Base-by-base conservation (phyloP, 1,284 basidiomycete genomes). In the Marasmius tenuissimus region DNA sequence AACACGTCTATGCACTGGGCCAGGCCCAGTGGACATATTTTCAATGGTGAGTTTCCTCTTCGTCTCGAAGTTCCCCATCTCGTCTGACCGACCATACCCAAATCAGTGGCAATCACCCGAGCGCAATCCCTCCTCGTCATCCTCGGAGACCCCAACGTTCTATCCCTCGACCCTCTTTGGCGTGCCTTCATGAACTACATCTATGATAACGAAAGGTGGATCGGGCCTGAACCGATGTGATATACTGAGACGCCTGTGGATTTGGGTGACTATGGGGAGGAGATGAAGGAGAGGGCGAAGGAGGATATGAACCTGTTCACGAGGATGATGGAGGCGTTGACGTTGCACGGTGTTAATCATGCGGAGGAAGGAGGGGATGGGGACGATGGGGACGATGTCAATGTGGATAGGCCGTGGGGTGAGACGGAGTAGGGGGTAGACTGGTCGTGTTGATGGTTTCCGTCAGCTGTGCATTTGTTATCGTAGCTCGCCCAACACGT, bases 111-210 rank as follows among this genome's bases (percentile, higher is more conserved):
- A 1, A 73, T 87, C 11, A 86, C 85, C 0, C 79, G 85, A 33
- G 84, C 84, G 0, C 78, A 85, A 68, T 83, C 84, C 0, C 76
- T 86, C 1, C 75, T 86, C 11, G 80, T 85, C 65, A 74, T 86
- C 37, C 73, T 86, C 45, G 85, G 85, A 1, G 81, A 86, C 66
- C 81, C 85, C 0, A 70, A 73, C 11, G 78, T 87, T 11, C 79
- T 88, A 0, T 78, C 79, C 0, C 73, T 86, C n/a, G 85, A 87
- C 62, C 83, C 83, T 0, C 70, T 85, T 10, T 86, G 85, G 85
- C 76, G 83, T 1, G 68, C 68, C 0, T 86, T 85, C 72, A 70
- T 87, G 63, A 84, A 83, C 63, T 85, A 79, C 65, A 72, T 85
- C 14, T 70, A 82, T 63, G 56, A 61, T 22, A 72, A 73, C 18